Evolutionary conservation across 805 yeast species (phyloP).

Genomic region (Kurtzmaniella fragi): DNA sequence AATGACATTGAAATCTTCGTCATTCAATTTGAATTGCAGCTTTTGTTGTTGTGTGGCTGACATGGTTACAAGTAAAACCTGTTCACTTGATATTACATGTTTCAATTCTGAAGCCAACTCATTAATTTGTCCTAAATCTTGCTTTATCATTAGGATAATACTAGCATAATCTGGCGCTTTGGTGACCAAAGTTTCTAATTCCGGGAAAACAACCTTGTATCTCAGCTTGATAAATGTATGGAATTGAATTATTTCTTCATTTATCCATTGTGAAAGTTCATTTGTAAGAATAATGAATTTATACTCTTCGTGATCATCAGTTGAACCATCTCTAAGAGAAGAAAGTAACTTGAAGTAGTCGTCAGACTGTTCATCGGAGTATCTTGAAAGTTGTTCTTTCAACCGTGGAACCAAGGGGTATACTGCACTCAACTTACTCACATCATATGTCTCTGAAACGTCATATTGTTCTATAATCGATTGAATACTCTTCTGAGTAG

Average conservation of each 20-base stretch:
- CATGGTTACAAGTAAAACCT: conserved; percentile 68
- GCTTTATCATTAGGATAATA: conserved; percentile 48
- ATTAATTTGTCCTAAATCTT: conserved; percentile 29
- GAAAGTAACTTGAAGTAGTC: conserved; percentile 29
- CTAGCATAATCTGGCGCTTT: conserved; percentile 59
- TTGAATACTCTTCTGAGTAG: conserved; percentile 5
- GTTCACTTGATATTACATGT: conserved; percentile 53
- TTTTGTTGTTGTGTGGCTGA: conserved; percentile 52
- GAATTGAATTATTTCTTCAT: conserved; percentile 47
- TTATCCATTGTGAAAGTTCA: conserved; percentile 48
- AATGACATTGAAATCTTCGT: conserved; percentile 32
- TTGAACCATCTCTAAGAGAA: conserved; percentile 16
- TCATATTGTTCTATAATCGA: conserved; percentile 15
- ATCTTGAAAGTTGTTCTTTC: conserved; percentile 14
- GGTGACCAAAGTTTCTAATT: conserved; percentile 57
- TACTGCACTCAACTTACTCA: conserved; percentile 16
- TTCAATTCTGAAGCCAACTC: conserved; percentile 32
- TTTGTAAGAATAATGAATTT: conserved; percentile 51
- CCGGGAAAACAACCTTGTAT: conserved; percentile 65
- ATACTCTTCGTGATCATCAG: conserved; percentile 36
- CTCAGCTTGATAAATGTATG: conserved; percentile 45
- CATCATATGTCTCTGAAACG: conserved; percentile 14
- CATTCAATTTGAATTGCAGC: conserved; percentile 18
- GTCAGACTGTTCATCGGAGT: conserved; percentile 17
- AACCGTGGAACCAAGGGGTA: conserved; percentile 19